phyloP scores from a whole-genome alignment of 345 rosid genomes.

The Physaria fendleri region DNA sequence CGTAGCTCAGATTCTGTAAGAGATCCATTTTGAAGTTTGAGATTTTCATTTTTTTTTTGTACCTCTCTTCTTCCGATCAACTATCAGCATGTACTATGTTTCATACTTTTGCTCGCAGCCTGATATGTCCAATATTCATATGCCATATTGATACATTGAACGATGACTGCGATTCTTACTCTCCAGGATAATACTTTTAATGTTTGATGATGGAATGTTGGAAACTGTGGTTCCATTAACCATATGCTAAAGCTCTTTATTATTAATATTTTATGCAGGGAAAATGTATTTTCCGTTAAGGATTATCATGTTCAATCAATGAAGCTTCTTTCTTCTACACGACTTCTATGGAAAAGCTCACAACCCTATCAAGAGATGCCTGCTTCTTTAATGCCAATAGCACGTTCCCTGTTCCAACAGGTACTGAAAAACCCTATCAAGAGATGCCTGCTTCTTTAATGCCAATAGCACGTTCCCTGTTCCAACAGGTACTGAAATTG shows the following conservation, averaged over 20 bases:
- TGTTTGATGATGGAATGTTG: constrained; percentile 13
- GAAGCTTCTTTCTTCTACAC: constrained; percentile 54
- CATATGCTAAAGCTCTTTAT: neutral
- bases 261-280: constrained; percentile 35
- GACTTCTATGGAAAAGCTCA: constrained; percentile 49
- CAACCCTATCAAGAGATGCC: constrained; percentile 27
- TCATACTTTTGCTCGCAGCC: neutral
- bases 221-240: neutral
- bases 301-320: constrained; percentile 43
- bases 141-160: neutral
- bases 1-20: constrained; percentile 60
- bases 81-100: neutral
- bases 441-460: constrained; percentile 40
- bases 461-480: constrained; percentile 48
- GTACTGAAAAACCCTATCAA: constrained; percentile 37
- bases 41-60: neutral
- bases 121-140: constrained; percentile 1
- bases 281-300: constrained; percentile 40
- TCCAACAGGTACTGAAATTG: constrained; percentile 53
- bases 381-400: constrained; percentile 45
- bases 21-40: constrained; percentile 2
- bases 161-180: neutral
- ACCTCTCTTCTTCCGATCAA: neutral
- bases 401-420: constrained; percentile 62
- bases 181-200: constrained; percentile 9